Base-by-base conservation (phyloP, 768 basidiomycete species). In the Multifurca ochricompacta region DNA sequence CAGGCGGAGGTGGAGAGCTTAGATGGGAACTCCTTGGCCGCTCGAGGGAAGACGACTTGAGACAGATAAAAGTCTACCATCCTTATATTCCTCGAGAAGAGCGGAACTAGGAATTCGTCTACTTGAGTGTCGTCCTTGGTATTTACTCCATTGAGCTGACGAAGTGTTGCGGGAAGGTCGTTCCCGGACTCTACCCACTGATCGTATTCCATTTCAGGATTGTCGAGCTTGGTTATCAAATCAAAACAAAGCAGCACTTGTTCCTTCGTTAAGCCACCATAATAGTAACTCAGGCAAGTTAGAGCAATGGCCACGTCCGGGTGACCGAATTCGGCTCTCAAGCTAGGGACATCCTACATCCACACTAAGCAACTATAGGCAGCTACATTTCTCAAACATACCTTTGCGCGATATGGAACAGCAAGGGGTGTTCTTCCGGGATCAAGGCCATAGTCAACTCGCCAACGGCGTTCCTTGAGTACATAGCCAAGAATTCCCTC, bases 371-470 rank as follows among this genome's bases (percentile, higher is more conserved):
- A 4, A 16, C n/a, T 0, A n/a, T n/a, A 4, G 8, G 3, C 4
- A 6, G 19, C 16, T 8, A 47, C 14, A 18, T 46, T 7, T 3
- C 31, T 25, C 19, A 2, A 19, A 16, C 35, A 5, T 8, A 57
- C 56, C 56, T 65, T 80, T 0, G 78, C 79, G n/a, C 73, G 67
- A 51, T 76, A 80, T 0, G 79, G 78, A 0, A 80, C 77, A 1
- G 78, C 77, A 1, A 79, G 68, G 58, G 74, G 63, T 1, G 76
- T 71, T 3, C 79, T 70, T 6, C 42, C 56, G 2, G 59, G 60
- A 43, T 74, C 73, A 4, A 77, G 69, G 2, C 79, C 78, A 56
- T 76, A 80, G 41, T 80, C 73, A 0, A 80, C 78, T 28, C 78
- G 62, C 76, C 77, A 80, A 10, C 76, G 70, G 42, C 67, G 69